phyloP scores from a whole-genome alignment of 495 filamentous ascomycete species.

The Penicillium coffeae region DNA sequence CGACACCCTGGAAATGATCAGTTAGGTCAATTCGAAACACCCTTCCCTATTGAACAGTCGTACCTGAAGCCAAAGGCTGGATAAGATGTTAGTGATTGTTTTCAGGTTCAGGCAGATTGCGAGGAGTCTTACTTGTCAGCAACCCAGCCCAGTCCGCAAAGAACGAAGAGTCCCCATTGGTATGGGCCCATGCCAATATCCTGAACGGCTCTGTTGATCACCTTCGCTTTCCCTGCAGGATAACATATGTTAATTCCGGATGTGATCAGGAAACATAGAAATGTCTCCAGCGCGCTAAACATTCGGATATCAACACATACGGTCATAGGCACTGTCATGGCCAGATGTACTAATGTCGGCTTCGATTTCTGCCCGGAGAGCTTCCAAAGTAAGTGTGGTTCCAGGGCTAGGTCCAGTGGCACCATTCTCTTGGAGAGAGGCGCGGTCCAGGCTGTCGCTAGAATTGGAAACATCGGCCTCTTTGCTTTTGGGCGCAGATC shows the following conservation, averaged over 20 bases:
- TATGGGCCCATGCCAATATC: conserved; percentile 85
- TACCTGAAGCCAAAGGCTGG: conserved; percentile 41
- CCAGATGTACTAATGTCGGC: conserved; percentile 41
- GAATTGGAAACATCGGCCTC: conserved; percentile 7
- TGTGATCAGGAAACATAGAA: no score
- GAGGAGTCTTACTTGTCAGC: conserved; percentile 45
- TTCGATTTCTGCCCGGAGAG: conserved; percentile 47
- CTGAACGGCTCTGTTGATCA: conserved; percentile 20
- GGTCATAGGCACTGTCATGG: conserved; percentile 50
- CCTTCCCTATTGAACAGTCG: not conserved
- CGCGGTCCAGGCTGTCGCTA: conserved; percentile 25
- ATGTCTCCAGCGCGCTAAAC: no score
- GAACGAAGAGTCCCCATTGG: conserved; percentile 74
- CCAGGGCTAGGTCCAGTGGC: conserved; percentile 22
- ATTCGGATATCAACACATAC: no score
- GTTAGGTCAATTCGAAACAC: not conserved
- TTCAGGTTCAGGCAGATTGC: not conserved
- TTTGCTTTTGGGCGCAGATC: conserved; percentile 19
- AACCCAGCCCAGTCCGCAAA: conserved; percentile 77
- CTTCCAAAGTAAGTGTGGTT: conserved; percentile 42
- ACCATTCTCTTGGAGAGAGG: conserved; percentile 31
- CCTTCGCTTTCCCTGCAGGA: conserved; percentile 25
- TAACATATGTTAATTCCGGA: not conserved
- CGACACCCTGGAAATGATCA: conserved; percentile 40
- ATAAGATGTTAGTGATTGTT: not conserved